These are phyloP conservation scores for Theileria annulata DNA, from an alignment of 169 alveolate genomes.

Conservation along the genomic window DNA sequence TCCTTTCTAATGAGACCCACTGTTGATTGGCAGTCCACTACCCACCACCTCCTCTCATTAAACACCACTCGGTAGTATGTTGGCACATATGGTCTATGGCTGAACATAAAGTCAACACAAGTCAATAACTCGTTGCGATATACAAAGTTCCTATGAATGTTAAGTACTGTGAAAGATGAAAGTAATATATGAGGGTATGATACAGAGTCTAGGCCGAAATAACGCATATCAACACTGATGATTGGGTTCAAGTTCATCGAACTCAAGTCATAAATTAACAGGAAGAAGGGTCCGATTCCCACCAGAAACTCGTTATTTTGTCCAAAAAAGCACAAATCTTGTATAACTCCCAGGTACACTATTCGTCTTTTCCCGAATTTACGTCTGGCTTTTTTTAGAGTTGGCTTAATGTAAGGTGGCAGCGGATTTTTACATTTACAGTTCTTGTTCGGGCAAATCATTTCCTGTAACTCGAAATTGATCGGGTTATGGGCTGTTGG, in stretches of 20 bases:
- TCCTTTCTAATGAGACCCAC: neutral
- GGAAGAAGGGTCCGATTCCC: constrained; percentile 5
- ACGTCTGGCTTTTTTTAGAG: neutral
- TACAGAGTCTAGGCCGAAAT: constrained; percentile 6
- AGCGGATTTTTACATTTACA: neutral
- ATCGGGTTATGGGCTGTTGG: neutral
- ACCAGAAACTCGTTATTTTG: constrained; percentile 19
- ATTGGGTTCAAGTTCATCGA: constrained; percentile 9
- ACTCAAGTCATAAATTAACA: constrained; percentile 16
- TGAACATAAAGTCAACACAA: constrained; percentile 35
- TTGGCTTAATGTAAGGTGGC: neutral
- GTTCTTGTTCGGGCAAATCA: neutral
- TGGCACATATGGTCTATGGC: constrained; percentile 7
- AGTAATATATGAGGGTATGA: neutral
- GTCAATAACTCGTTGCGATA: neutral
- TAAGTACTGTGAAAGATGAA: constrained; percentile 7
- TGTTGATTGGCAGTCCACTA: constrained; percentile 25
- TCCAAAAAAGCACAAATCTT: constrained; percentile 14
- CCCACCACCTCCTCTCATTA: constrained; percentile 41
- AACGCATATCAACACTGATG: constrained; percentile 20
- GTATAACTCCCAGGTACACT: neutral
- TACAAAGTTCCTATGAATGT: constrained; percentile 12
- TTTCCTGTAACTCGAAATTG: constrained; percentile 8
- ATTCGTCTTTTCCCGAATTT: neutral
- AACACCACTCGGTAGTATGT: constrained; percentile 33